A percentile compares a stretch with the other conserved stretches of the same genome.
Conservation (phyloP, 2,329 filamentous ascomycete genomes). For the Diaporthe eres region DNA sequence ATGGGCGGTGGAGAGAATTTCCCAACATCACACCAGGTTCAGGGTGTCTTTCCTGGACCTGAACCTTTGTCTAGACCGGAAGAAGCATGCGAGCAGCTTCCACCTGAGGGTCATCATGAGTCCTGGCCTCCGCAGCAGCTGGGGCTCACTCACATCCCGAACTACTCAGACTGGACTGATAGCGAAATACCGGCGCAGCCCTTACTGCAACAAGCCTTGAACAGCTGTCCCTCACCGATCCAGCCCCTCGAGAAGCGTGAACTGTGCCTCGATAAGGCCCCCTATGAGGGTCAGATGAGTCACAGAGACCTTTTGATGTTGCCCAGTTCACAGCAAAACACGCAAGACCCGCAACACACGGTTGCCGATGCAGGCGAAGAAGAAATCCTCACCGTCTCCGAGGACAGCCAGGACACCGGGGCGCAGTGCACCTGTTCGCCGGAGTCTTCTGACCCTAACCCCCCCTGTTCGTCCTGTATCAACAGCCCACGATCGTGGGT, state of each 20-base stretch:
- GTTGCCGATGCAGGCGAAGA: not conserved
- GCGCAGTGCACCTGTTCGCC: not conserved
- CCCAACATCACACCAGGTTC: not conserved
- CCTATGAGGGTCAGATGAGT: not conserved
- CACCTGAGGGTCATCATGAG: not conserved
- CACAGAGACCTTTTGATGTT: not conserved
- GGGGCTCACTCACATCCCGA: not conserved
- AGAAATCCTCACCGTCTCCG: not conserved
- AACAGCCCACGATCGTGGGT: not conserved
- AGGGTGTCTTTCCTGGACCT: not conserved
- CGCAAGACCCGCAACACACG: not conserved
- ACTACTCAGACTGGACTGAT: not conserved
- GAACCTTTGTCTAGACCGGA: not conserved
- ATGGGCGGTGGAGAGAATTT: slow-evolving; percentile 8
- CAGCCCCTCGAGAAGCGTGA: not conserved
- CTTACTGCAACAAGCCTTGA: not conserved
- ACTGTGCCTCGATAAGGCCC: not conserved
- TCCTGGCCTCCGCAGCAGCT: not conserved
- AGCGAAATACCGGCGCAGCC: not conserved
- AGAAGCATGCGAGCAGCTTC: not conserved
- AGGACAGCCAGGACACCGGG: not conserved
- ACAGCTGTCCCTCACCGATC: not conserved
- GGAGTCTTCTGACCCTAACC: not conserved
- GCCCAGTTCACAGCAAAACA: not conserved
- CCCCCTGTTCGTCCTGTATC: not conserved